These are phyloP conservation scores for Ceratobasidium sp. DNA, from an alignment of 1,284 basidiomycete genomes.

Conservation along the genomic window DNA sequence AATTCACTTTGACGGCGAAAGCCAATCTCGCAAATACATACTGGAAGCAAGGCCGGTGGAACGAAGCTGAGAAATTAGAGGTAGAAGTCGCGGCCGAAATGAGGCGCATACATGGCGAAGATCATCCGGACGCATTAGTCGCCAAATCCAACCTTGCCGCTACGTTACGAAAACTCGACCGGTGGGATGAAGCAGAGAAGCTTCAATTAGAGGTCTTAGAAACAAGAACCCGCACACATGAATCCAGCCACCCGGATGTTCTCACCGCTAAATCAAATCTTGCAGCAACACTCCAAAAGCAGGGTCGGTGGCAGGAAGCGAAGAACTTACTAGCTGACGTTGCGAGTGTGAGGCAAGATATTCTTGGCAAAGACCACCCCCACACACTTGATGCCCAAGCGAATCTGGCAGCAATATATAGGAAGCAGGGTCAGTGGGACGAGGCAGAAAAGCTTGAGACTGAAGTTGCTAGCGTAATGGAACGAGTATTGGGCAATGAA, in stretches of 20 bases:
- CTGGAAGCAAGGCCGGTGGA: not conserved
- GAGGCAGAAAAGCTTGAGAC: constrained; percentile 10
- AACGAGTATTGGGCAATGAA: not conserved
- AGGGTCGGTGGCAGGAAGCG: not conserved
- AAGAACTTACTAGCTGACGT: not conserved
- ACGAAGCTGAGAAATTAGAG: constrained; percentile 1
- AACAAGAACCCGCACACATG: not conserved
- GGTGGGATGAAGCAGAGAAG: not conserved
- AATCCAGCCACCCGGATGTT: not conserved
- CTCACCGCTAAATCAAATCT: not conserved
- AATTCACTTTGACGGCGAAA: not conserved
- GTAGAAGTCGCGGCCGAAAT: too few species aligned
- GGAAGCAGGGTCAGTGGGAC: constrained; percentile 9
- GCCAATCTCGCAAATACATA: constrained; percentile 5
- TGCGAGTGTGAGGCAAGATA: not conserved
- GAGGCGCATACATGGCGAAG: not conserved
- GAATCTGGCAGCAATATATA: constrained; percentile 23
- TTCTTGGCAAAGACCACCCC: not conserved
- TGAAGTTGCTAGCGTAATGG: not conserved
- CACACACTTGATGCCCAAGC: not conserved
- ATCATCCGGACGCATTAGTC: not conserved
- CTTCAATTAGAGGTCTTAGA: not conserved
- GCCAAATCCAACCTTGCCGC: constrained; percentile 15
- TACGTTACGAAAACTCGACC: constrained; percentile 4
- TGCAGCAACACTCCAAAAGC: not conserved